phyloP scores from a whole-genome alignment of 2,329 filamentous ascomycete species.

The Raffaelea arxii region DNA sequence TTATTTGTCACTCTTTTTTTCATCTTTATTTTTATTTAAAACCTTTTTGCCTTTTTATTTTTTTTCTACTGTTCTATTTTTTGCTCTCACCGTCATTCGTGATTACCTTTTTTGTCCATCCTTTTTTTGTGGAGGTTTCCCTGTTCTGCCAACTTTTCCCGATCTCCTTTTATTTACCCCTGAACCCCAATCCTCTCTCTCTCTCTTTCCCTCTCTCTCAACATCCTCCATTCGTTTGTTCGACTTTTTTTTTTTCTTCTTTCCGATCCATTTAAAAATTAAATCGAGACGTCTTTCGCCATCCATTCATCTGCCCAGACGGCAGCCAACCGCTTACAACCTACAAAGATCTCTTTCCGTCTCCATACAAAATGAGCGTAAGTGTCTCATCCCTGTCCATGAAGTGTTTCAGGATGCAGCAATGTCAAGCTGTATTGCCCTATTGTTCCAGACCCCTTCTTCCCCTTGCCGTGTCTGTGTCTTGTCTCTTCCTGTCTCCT shows the following conservation, averaged over 20 bases:
- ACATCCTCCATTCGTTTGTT: neutral
- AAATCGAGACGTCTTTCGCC: neutral
- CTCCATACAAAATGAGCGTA: constrained; percentile 35
- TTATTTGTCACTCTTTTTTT: neutral
- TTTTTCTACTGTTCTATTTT: too few relatives aligned
- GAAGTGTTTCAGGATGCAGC: constrained; percentile 11
- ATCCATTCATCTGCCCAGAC: neutral
- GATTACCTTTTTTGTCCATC: neutral
- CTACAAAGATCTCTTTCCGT: neutral
- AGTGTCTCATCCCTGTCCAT: constrained; percentile 25
- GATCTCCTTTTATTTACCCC: too few relatives aligned
- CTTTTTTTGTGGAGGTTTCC: neutral
- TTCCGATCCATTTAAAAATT: too few relatives aligned
- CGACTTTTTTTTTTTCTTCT: neutral
- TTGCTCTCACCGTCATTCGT: neutral
- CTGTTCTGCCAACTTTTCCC: too few relatives aligned
- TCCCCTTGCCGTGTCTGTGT: neutral
- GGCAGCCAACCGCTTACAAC: too few relatives aligned
- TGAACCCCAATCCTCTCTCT: neutral
- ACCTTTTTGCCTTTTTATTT: neutral
- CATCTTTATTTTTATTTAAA: neutral
- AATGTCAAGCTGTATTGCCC: neutral
- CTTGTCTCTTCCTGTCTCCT: neutral
- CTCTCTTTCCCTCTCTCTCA: too few relatives aligned
- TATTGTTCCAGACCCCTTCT: neutral